These are phyloP conservation scores for Chaetomium fimeti DNA, from an alignment of 495 filamentous ascomycete genomes.

Conservation along the genomic window DNA sequence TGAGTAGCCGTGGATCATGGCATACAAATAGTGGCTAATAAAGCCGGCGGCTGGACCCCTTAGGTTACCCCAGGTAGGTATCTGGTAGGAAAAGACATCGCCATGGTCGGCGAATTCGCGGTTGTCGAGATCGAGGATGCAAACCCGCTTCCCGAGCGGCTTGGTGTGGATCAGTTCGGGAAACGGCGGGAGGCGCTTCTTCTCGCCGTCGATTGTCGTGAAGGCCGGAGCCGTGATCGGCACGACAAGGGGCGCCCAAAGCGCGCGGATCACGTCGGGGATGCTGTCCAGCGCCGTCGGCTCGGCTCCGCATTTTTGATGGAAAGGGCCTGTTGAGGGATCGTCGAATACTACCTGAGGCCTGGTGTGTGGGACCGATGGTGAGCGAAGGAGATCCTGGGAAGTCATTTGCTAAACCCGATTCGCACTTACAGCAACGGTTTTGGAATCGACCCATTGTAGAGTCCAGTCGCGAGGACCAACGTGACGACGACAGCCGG, in stretches of 20 bases:
- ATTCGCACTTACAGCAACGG: slow-evolving; percentile 24
- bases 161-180: slow-evolving; percentile 26
- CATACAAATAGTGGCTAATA: slow-evolving; percentile 46
- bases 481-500: slow-evolving; percentile 22
- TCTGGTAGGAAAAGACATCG: slow-evolving; percentile 31
- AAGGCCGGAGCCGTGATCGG: slow-evolving; percentile 31
- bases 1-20: slow-evolving; percentile 54
- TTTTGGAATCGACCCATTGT: slow-evolving; percentile 26
- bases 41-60: slow-evolving; percentile 36
- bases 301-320: slow-evolving; percentile 9
- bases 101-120: slow-evolving; percentile 34
- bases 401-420: neutral
- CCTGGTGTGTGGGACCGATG: slow-evolving; percentile 3
- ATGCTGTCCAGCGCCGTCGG: slow-evolving; percentile 19
- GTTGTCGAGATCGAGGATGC: slow-evolving; percentile 46
- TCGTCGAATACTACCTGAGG: slow-evolving; percentile 27
- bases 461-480: slow-evolving; percentile 23
- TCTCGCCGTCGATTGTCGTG: slow-evolving; percentile 28
- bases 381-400: neutral
- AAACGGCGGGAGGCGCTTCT: slow-evolving; percentile 27
- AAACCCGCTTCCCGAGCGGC: slow-evolving; percentile 37
- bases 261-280: slow-evolving; percentile 27
- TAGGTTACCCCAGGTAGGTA: slow-evolving; percentile 28
- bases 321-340: neutral
- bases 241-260: slow-evolving; percentile 32